Percentiles rank a stretch among this genome's conserved stretches.
These are phyloP conservation scores for Pythium oligandrum DNA, from an alignment of 352 stramenopile genomes.

Conservation along the genomic window DNA sequence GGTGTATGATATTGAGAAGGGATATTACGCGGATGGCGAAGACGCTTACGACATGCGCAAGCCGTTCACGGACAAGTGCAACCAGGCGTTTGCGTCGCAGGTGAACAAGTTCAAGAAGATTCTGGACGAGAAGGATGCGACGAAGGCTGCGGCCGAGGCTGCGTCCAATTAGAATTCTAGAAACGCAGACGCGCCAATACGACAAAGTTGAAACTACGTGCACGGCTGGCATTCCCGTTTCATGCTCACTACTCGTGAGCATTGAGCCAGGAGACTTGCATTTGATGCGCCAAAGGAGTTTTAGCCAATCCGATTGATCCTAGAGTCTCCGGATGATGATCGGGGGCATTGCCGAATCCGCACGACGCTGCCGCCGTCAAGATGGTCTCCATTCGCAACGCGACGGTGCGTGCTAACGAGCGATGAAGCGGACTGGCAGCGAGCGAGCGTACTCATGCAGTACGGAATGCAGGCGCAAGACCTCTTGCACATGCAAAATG, in stretches of 20 bases:
- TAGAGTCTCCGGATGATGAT: too few species aligned
- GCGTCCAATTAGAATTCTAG: conserved; percentile 11
- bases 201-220: too few species aligned
- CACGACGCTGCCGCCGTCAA: conserved; percentile 5
- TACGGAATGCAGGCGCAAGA: conserved; percentile 76
- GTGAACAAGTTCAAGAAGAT: conserved; percentile 82
- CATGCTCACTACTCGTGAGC: too few species aligned
- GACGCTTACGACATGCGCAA: conserved; percentile 99
- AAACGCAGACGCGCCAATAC: background rate
- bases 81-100: conserved; percentile 80
- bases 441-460: too few species aligned
- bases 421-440: background rate
- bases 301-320: too few species aligned
- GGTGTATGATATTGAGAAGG: conserved; percentile 98
- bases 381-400: conserved; percentile 96
- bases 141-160: conserved; percentile 15
- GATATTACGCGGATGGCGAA: conserved; percentile 99
- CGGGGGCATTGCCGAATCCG: too few species aligned
- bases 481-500: conserved; percentile 98
- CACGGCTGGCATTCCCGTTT: too few species aligned
- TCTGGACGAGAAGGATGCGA: conserved; percentile 56
- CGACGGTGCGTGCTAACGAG: conserved; percentile 46
- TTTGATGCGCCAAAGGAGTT: too few species aligned
- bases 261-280: too few species aligned
- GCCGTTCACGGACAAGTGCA: conserved; percentile 91